Conservation (phyloP, 2,329 filamentous ascomycete genomes). For the Xylariaceae sp. region DNA sequence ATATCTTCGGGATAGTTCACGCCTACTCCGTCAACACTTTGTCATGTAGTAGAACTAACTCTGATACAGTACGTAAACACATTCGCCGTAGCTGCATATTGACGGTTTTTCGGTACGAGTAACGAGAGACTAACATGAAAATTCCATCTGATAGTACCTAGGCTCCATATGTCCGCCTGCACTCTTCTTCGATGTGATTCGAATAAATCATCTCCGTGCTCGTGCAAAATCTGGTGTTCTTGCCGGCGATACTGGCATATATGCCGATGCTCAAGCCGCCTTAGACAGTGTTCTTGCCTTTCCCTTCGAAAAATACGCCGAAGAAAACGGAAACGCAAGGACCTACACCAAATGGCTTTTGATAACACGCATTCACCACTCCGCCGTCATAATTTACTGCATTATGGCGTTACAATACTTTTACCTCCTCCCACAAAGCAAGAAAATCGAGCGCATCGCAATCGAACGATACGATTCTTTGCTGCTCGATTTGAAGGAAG, state of each 20-base stretch:
- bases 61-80: too few species aligned
- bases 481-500: slow-evolving; percentile 23
- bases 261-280: slow-evolving; percentile 18
- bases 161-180: slow-evolving; percentile 14
- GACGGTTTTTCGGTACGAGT: too few species aligned
- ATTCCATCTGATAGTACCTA: slow-evolving; percentile 7
- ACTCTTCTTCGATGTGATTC: slow-evolving; percentile 6
- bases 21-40: too few species aligned
- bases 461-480: slow-evolving; percentile 19
- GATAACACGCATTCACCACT: slow-evolving; percentile 31
- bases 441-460: slow-evolving; percentile 3
- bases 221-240: slow-evolving; percentile 2
- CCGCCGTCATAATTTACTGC: slow-evolving; percentile 28
- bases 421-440: slow-evolving; percentile 19
- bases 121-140: too few species aligned
- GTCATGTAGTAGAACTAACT: too few species aligned
- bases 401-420: slow-evolving; percentile 30
- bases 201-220: slow-evolving; percentile 14
- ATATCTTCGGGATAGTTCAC: too few species aligned
- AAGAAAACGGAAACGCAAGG: slow-evolving; percentile 10
- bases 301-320: slow-evolving; percentile 28
- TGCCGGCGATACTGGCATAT: not conserved
- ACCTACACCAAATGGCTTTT: slow-evolving; percentile 28
- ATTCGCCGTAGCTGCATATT: too few species aligned
- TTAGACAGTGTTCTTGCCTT: slow-evolving; percentile 27